Evolutionary conservation across 2,329 filamentous ascomycete species (phyloP), one percentile per base, ranked within the genome.

Genomic region (Ophiosphaerella narmari): DNA sequence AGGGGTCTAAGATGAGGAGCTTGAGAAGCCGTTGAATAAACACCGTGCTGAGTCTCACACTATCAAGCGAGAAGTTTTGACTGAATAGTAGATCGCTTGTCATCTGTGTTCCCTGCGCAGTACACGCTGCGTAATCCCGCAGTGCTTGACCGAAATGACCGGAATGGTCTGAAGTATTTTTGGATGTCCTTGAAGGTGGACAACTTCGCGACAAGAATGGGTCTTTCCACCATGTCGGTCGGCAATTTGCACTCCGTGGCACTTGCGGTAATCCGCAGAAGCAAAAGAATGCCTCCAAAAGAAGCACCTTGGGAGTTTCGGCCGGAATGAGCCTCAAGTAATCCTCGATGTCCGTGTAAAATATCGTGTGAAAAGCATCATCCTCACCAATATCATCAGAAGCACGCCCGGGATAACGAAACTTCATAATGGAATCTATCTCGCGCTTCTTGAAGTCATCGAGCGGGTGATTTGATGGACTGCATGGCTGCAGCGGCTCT

Each of bases 341-440:
- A 0, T 82, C 78, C 54, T 84, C 76, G 16, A 97, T 77, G 67
- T 97, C 94, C 0, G 85, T 83, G 60, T 86, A 91, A 65, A 97
- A 83, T 39, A 96, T 82, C 3, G 94, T 84, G 32, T 91, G 83
- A 59, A 89, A 96, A 0, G 91, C 89, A 63, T 97, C 93, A 50
- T 92, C 87, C 56, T 90, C 87, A 13, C 82, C 83, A 2, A 84
- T 80, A 23, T 91, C 86, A 67, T 97, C 91, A 52, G 88, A 78
- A 0, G 88, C 88, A 41, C 89, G 83, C 13, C 89, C 89, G 5
- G 91, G 90, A 48, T 86, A 75, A 35, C 75, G 77, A 7, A 86
- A 79, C 36, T 75, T 73, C 12, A 65, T 54, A 1, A 77, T 76
- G 24, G 74, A 75, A 9, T 76, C 71, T n/a, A 70, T 66, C 65